These are phyloP conservation scores for Phalaenopsis hybrid DNA, from an alignment of 116 monocot genomes.

Conservation along the genomic window DNA sequence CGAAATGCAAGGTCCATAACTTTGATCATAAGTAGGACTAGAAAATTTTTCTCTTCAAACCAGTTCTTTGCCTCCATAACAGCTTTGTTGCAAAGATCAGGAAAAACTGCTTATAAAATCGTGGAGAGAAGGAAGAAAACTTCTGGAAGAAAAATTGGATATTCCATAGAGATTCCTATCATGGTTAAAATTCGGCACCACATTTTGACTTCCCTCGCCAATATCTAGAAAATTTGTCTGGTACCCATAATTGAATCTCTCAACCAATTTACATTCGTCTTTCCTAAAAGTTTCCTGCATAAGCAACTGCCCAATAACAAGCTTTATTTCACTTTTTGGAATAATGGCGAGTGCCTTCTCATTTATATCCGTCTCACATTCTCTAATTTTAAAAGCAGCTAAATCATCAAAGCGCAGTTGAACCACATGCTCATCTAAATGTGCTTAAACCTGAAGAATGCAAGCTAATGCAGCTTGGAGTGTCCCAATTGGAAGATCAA, in stretches of 20 bases:
- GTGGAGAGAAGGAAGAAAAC: conserved; percentile 22
- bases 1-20: conserved; percentile 44
- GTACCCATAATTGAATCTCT: conserved; percentile 44
- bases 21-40: conserved; percentile 30
- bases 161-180: conserved; percentile 15
- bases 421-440: background rate
- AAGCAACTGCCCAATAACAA: conserved; percentile 45
- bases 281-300: conserved; percentile 52
- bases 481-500: too few relatives aligned
- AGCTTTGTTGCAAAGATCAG: conserved; percentile 43
- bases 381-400: background rate
- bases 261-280: conserved; percentile 48
- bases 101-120: conserved; percentile 20
- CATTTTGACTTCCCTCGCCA: conserved; percentile 10
- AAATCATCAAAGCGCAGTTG: background rate
- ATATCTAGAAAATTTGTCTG: conserved; percentile 24
- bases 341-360: conserved; percentile 26
- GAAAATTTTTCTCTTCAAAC: conserved; percentile 58
- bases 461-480: too few relatives aligned
- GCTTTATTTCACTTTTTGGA: conserved; percentile 30
- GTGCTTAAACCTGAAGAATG: too few relatives aligned
- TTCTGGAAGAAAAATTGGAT: conserved; percentile 16
- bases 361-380: background rate
- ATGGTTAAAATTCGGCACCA: conserved; percentile 10
- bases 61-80: conserved; percentile 81